A percentile compares a stretch with the other conserved stretches of the same genome.
phyloP scores from a whole-genome alignment of 73 alveolate genomes.

The Tetrahymena elliotti region DNA sequence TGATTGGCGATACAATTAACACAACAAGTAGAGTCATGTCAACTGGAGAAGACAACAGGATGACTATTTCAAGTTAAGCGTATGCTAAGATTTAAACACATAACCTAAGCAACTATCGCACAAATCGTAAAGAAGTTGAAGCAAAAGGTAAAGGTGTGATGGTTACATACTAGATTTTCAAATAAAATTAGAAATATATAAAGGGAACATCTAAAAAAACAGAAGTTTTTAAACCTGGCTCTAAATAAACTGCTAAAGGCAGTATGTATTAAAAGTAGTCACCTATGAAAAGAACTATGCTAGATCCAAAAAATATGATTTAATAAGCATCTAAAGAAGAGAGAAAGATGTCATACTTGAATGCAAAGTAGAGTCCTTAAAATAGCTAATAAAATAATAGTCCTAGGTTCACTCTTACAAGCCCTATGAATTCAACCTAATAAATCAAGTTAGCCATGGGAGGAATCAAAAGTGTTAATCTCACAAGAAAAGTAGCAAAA shows the following conservation, averaged over 20 bases:
- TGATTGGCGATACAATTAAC: conserved; percentile 90
- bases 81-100: conserved; percentile 9
- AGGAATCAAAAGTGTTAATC: not conserved
- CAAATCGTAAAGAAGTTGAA: conserved; percentile 2
- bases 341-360: not conserved
- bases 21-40: conserved; percentile 88
- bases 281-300: not conserved
- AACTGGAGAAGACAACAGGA: conserved; percentile 49
- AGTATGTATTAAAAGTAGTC: not conserved
- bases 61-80: conserved; percentile 18
- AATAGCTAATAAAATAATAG: not conserved
- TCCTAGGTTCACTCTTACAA: not conserved
- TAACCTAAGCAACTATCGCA: not conserved
- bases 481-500: not conserved
- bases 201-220: not conserved
- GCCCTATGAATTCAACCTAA: not conserved
- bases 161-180: conserved; percentile 10
- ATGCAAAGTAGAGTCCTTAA: not conserved
- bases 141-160: conserved; percentile 53
- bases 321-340: not conserved
- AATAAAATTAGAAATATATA: not conserved
- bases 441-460: not conserved
- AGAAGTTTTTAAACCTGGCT: not conserved
- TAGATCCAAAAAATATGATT: not conserved
- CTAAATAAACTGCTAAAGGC: not conserved